These are phyloP conservation scores for Blastobotrys terrestris DNA, from an alignment of 805 yeast genomes.

Conservation along the genomic window DNA sequence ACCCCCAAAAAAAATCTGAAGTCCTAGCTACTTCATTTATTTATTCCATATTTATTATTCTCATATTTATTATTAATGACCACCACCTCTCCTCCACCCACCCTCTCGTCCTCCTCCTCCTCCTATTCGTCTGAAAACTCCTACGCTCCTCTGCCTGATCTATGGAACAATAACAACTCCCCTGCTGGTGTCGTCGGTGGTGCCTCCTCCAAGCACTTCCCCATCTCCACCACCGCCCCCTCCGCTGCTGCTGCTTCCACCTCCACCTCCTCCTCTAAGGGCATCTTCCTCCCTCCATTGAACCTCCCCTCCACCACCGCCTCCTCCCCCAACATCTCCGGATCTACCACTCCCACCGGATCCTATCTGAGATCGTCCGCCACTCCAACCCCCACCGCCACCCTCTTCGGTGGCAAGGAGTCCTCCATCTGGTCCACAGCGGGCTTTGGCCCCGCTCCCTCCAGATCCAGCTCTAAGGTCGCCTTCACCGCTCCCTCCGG, in stretches of 20 bases:
- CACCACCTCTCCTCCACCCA: conserved; percentile 9
- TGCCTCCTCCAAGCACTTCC: conserved; percentile 8
- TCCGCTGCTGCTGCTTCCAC: neutral
- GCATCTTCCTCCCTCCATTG: neutral
- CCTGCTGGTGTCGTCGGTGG: conserved; percentile 4
- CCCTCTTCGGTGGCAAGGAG: conserved; percentile 22
- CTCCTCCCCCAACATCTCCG: conserved; percentile 1
- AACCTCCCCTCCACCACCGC: conserved; percentile 1
- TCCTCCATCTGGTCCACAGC: conserved; percentile 18
- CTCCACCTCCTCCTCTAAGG: conserved; percentile 1
- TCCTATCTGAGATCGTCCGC: neutral
- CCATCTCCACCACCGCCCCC: neutral
- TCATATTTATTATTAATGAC: conserved; percentile 3
- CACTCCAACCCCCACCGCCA: neutral
- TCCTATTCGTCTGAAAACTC: conserved; percentile 11
- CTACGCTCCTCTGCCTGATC: conserved; percentile 11
- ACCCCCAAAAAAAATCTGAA: neutral
- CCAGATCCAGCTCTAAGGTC: conserved; percentile 5
- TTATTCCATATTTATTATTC: neutral
- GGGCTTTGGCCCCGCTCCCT: conserved; percentile 16
- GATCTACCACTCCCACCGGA: conserved; percentile 6
- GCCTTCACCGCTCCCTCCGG: conserved; percentile 1
- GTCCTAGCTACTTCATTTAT: neutral
- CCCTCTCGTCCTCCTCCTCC: conserved; percentile 12
- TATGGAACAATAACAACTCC: conserved; percentile 4